A percentile compares a stretch with the other conserved stretches of the same genome.
These are phyloP conservation scores for Dactylellina parvicollis DNA, from an alignment of 2,329 filamentous ascomycete species.

Conservation along the genomic window DNA sequence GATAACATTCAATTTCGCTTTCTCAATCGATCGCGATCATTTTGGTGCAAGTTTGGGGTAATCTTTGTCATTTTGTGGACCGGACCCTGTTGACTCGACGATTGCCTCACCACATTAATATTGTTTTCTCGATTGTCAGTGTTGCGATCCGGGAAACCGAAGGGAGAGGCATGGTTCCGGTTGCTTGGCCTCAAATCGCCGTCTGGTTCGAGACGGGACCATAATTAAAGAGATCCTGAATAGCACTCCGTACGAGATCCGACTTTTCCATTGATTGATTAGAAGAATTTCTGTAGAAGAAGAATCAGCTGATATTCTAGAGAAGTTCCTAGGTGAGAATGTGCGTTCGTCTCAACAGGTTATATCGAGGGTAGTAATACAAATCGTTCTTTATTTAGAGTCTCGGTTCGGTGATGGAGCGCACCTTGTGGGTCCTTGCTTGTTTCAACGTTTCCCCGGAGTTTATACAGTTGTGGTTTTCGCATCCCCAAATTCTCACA, in stretches of 20 bases:
- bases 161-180: background rate
- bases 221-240: background rate
- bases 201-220: conserved; percentile 8
- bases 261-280: background rate
- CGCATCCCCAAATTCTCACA: background rate
- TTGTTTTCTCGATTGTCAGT: background rate
- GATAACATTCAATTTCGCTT: background rate
- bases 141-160: background rate
- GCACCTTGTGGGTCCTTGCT: background rate
- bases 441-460: conserved; percentile 23
- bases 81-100: background rate
- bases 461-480: background rate
- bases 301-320: background rate
- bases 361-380: conserved; percentile 22
- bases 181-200: conserved; percentile 6
- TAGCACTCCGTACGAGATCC: background rate
- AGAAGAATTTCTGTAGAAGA: background rate
- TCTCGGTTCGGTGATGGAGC: conserved; percentile 12
- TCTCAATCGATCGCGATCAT: conserved; percentile 17
- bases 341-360: conserved; percentile 8
- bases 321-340: conserved; percentile 1
- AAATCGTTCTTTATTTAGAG: conserved; percentile 44
- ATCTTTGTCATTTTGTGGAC: conserved; percentile 6
- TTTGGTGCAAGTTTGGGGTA: conserved; percentile 1
- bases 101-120: conserved; percentile 2